Conservation (phyloP, 2,329 filamentous ascomycete species). For the Lasiodiplodia sp. region DNA sequence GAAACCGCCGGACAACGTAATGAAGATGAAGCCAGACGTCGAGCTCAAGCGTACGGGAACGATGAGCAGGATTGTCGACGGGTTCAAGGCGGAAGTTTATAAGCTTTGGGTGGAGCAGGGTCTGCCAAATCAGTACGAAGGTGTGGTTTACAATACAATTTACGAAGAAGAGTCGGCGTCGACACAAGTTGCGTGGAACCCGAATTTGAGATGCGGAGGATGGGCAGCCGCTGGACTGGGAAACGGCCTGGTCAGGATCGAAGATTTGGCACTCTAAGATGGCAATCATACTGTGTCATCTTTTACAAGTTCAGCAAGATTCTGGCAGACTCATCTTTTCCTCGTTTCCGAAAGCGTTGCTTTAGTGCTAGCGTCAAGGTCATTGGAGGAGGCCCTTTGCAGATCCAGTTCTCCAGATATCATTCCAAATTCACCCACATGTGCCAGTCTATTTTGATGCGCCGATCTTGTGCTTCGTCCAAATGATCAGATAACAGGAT, state of each 20-base stretch:
- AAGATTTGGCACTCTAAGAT: constrained; percentile 48
- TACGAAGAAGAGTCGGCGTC: constrained; percentile 55
- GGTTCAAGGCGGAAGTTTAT: constrained; percentile 46
- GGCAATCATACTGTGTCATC: background rate
- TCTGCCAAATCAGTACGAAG: constrained; percentile 36
- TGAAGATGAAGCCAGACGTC: background rate
- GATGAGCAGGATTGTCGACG: constrained; percentile 50
- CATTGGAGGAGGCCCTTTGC: background rate
- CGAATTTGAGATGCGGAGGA: constrained; percentile 56
- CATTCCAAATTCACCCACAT: background rate
- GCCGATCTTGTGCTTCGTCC: background rate
- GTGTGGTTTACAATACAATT: constrained; percentile 48
- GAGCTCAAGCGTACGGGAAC: constrained; percentile 32
- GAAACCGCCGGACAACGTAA: background rate
- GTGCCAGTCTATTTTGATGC: background rate
- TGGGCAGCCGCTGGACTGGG: constrained; percentile 61
- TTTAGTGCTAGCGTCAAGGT: background rate
- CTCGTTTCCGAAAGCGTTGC: background rate
- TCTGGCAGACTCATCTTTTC: background rate
- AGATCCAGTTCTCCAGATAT: background rate
- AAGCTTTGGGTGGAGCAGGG: constrained; percentile 37
- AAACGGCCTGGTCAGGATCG: constrained; percentile 57
- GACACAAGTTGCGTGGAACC: constrained; percentile 58
- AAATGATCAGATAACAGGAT: background rate
- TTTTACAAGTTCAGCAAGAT: background rate